phyloP scores from a whole-genome alignment of 2,329 filamentous ascomycete genomes.

The Clonostachys chloroleuca region DNA sequence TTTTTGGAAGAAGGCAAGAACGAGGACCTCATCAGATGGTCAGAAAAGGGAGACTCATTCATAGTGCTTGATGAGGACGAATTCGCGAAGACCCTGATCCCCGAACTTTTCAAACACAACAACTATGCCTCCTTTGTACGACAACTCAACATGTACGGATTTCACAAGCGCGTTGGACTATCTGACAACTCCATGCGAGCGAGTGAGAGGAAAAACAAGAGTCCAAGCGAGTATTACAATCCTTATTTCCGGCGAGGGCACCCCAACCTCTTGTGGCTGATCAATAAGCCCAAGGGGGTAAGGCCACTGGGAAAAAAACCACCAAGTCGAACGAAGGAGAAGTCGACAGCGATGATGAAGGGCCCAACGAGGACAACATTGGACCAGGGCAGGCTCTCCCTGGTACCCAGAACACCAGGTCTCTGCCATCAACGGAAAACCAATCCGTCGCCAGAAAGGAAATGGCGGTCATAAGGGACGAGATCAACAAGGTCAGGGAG shows the following conservation, averaged over 20 bases:
- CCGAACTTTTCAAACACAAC: conserved; percentile 98
- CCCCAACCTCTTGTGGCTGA: conserved; percentile 90
- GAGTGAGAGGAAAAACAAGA: conserved; percentile 95
- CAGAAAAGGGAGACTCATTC: conserved; percentile 92
- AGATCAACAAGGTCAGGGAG: conserved; percentile 76
- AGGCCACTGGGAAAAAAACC: conserved; percentile 40
- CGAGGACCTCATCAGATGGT: conserved; percentile 94
- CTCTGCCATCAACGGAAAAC: conserved; percentile 37
- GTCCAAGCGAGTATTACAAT: conserved; percentile 96
- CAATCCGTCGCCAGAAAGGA: conserved; percentile 64
- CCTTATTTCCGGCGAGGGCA: conserved; percentile 92
- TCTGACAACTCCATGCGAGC: conserved; percentile 98
- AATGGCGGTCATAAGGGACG: conserved; percentile 70
- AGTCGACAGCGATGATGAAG: conserved; percentile 58
- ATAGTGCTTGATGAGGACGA: conserved; percentile 96
- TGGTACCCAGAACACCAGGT: conserved; percentile 13
- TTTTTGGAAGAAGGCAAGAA: conserved; percentile 93
- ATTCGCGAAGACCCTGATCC: conserved; percentile 94
- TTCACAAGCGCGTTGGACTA: conserved; percentile 90
- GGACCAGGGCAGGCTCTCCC: conserved; percentile 4
- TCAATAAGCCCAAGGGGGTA: conserved; percentile 84
- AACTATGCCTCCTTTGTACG: conserved; percentile 96
- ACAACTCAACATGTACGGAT: conserved; percentile 96
- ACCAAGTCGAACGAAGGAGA: conserved; percentile 46
- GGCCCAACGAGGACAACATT: conserved; percentile 32